Percentiles rank a stretch among this genome's conserved stretches.
Conservation (phyloP, 306 rosid genomes). For the Casuarina cunninghamiana region DNA sequence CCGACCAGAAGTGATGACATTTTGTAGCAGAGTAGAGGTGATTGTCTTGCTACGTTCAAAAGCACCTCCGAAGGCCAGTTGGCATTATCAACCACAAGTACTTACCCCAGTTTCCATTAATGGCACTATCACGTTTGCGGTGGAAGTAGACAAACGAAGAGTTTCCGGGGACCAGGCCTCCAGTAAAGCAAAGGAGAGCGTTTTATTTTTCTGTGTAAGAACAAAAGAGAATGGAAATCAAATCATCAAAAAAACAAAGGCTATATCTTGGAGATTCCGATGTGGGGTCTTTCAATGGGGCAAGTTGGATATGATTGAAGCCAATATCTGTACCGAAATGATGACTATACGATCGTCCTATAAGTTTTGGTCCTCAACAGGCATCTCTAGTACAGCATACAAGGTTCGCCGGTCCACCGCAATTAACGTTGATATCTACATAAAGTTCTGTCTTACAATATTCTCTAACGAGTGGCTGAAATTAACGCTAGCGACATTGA, state of each 20-base stretch:
- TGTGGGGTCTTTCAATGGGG: conserved; percentile 40
- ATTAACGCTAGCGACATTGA: too few relatives aligned
- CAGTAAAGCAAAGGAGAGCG: conserved; percentile 14
- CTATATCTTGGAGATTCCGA: conserved; percentile 54
- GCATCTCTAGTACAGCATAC: conserved; percentile 23
- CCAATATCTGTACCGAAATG: conserved; percentile 35
- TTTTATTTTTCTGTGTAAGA: conserved; percentile 5
- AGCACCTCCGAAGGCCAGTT: too few relatives aligned
- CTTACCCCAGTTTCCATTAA: too few relatives aligned
- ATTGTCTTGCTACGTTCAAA: too few relatives aligned
- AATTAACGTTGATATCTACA: conserved; percentile 6
- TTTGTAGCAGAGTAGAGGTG: too few relatives aligned
- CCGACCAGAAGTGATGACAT: too few relatives aligned
- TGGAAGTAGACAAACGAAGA: background rate
- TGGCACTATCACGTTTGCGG: too few relatives aligned
- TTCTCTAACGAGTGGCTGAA: too few relatives aligned
- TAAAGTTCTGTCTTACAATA: too few relatives aligned
- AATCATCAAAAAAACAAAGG: conserved; percentile 36
- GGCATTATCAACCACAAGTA: too few relatives aligned
- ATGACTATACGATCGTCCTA: conserved; percentile 31
- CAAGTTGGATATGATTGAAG: conserved; percentile 32
- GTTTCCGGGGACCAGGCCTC: conserved; percentile 29
- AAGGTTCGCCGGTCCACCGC: conserved; percentile 23
- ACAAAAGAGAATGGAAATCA: conserved; percentile 22
- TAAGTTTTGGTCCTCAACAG: conserved; percentile 13